Evolutionary conservation across 768 basidiomycete genomes (phyloP).

Genomic region (Tricholoma saponaceum): DNA sequence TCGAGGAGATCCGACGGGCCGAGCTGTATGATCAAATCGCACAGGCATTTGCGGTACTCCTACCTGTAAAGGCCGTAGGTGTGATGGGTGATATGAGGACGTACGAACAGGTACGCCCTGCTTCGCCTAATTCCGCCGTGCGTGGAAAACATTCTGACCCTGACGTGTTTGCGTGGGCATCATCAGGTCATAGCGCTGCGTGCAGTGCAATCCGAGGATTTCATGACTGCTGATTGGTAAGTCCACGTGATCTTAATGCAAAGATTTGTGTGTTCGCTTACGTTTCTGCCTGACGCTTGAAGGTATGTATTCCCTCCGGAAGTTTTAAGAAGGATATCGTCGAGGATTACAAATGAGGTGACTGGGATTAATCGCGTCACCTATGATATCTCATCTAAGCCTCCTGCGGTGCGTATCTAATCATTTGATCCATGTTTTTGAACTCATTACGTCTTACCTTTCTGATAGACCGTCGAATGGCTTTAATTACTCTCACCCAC

Average conservation of each 20-base stretch:
- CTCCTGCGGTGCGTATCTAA: conserved; percentile 68
- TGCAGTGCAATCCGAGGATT: conserved; percentile 97
- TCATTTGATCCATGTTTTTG: conserved; percentile 3
- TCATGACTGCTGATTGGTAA: conserved; percentile 99
- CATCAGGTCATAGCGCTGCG: conserved; percentile 87
- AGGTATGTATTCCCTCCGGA: conserved; percentile 96
- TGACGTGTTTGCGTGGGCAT: conserved; percentile 6
- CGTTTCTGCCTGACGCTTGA: conserved; percentile 9
- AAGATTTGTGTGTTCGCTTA: neutral
- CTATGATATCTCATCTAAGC: conserved; percentile 96
- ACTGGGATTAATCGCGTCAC: conserved; percentile 94
- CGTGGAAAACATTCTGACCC: conserved; percentile 3
- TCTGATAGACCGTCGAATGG: conserved; percentile 47
- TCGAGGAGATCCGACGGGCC: conserved; percentile 95
- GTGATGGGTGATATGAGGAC: conserved; percentile 97
- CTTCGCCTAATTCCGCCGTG: neutral
- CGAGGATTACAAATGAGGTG: conserved; percentile 97
- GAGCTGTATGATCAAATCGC: conserved; percentile 90
- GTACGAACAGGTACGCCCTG: conserved; percentile 76
- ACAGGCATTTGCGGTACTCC: conserved; percentile 93
- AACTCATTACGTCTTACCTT: conserved; percentile 8
- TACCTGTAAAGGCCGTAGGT: conserved; percentile 95
- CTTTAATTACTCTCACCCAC: conserved; percentile 32
- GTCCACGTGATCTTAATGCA: conserved; percentile 17
- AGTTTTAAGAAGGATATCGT: conserved; percentile 87